Percentiles rank a stretch among this genome's conserved stretches.
Evolutionary conservation across 495 filamentous ascomycete species (phyloP).

Genomic region (Talaromyces wortmannii): DNA sequence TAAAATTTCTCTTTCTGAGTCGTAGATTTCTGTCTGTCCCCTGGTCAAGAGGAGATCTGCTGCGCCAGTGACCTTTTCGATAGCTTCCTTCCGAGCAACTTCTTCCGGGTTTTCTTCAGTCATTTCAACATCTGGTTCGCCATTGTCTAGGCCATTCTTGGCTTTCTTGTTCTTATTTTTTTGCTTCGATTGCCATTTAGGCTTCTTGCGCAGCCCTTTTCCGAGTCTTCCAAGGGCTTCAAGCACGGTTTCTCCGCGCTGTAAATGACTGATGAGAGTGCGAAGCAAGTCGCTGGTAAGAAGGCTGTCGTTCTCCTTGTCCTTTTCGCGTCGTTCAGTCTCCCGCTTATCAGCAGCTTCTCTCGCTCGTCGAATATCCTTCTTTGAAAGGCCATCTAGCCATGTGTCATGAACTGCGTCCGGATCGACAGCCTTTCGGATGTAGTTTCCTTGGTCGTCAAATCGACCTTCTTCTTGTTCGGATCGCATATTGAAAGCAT

Average conservation of each 20-base stretch:
- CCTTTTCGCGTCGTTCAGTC: constrained; percentile 59
- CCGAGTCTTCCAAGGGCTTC: constrained; percentile 82
- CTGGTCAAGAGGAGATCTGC: constrained; percentile 78
- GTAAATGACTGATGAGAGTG: constrained; percentile 62
- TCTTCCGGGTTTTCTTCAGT: constrained; percentile 72
- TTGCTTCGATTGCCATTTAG: constrained; percentile 53
- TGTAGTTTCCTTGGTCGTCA: constrained; percentile 83
- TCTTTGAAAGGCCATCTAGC: constrained; percentile 87
- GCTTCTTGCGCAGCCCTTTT: constrained; percentile 54
- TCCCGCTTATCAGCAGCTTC: constrained; percentile 87
- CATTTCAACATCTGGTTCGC: constrained; percentile 55
- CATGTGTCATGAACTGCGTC: constrained; percentile 88
- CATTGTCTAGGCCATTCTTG: constrained; percentile 48
- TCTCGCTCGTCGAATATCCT: constrained; percentile 81
- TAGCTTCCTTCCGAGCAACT: constrained; percentile 55
- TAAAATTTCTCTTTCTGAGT: constrained; percentile 76
- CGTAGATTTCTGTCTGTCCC: constrained; percentile 83
- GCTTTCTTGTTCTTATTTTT: constrained; percentile 51
- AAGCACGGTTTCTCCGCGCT: constrained; percentile 79
- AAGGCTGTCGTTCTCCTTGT: constrained; percentile 64
- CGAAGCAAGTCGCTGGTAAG: constrained; percentile 68
- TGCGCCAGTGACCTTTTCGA: constrained; percentile 79
- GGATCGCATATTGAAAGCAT: constrained; percentile 88
- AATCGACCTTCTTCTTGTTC: constrained; percentile 93
- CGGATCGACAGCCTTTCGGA: constrained; percentile 83